phyloP scores from a whole-genome alignment of 108 stramenopile genomes.

The Pseudonitzschia delicatissima region DNA sequence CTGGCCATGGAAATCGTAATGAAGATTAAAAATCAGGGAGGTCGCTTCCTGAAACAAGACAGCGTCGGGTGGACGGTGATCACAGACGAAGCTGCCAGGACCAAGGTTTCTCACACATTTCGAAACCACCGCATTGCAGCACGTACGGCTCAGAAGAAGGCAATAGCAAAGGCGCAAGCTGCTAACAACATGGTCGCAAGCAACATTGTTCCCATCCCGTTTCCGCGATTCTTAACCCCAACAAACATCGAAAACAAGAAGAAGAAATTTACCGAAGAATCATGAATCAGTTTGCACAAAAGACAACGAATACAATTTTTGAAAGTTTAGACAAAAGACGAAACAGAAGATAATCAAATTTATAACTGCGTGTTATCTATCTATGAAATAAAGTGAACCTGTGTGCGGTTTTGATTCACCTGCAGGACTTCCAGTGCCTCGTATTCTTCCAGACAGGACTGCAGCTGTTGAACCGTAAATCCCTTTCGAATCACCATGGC shows the following conservation, averaged over 20 bases:
- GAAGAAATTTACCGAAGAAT: too few species aligned
- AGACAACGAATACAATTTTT: too few species aligned
- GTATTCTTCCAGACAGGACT: slow-evolving; percentile 84
- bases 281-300: too few species aligned
- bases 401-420: slow-evolving; percentile 66
- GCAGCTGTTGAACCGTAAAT: slow-evolving; percentile 81
- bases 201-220: neutral
- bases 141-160: slow-evolving; percentile 1
- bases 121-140: slow-evolving; percentile 30
- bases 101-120: slow-evolving; percentile 34
- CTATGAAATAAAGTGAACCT: slow-evolving; percentile 51
- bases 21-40: slow-evolving; percentile 19
- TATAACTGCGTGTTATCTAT: too few species aligned
- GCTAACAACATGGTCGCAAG: neutral
- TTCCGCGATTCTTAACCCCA: too few species aligned
- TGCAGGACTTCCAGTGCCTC: slow-evolving; percentile 73
- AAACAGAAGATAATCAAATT: too few species aligned
- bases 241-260: too few species aligned
- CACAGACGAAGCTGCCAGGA: slow-evolving; percentile 22
- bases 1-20: slow-evolving; percentile 21
- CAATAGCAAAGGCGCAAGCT: neutral
- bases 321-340: too few species aligned
- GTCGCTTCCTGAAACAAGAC: slow-evolving; percentile 40
- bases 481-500: slow-evolving; percentile 89
- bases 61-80: slow-evolving; percentile 28